A percentile compares a stretch with the other conserved stretches of the same genome.
These are phyloP conservation scores for Maudiozyma turicensis DNA, from an alignment of 805 yeast species.

Conservation along the genomic window DNA sequence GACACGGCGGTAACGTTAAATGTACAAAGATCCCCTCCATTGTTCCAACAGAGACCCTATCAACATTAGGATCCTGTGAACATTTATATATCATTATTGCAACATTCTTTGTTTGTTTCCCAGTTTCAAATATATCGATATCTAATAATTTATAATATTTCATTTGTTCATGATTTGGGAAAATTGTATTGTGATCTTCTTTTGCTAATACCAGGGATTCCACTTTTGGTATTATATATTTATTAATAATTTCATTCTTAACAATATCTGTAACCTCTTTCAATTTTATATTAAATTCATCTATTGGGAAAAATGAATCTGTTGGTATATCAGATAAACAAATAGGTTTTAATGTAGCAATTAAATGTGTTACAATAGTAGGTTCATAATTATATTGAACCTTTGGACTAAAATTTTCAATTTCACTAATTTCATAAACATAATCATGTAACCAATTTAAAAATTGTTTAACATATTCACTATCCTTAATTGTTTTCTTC, in stretches of 20 bases:
- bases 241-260: neutral
- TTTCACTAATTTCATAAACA: neutral
- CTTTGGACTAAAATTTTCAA: neutral
- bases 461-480: neutral
- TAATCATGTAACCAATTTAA: neutral
- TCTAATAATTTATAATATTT: neutral
- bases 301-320: neutral
- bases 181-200: neutral
- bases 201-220: neutral
- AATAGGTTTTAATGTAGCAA: neutral
- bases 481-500: neutral
- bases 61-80: neutral
- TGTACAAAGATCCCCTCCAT: neutral
- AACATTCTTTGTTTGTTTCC: neutral
- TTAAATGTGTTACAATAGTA: neutral
- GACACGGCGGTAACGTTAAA: neutral
- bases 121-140: neutral
- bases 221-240: neutral
- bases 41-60: neutral
- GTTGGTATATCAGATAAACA: neutral
- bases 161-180: neutral
- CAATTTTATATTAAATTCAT: neutral
- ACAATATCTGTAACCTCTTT: neutral
- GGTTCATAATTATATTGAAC: neutral
- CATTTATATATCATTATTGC: neutral